Base-by-base conservation (phyloP, 495 filamentous ascomycete species). In the Podospora bellae-mahoneyi region DNA sequence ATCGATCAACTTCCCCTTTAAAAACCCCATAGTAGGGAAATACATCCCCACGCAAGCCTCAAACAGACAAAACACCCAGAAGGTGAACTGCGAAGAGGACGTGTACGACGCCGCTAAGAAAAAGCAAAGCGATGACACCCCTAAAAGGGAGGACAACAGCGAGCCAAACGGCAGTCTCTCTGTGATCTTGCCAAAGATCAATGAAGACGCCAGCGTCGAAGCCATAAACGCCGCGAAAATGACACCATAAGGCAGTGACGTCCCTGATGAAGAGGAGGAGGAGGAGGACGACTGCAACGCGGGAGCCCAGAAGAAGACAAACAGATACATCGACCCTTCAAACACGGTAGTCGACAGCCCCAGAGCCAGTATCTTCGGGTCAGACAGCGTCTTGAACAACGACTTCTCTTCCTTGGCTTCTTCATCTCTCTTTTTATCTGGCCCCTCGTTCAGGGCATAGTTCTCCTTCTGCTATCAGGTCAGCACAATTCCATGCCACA, bases 161-260 rank as follows among this genome's bases (percentile, higher is more conserved):
- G 66, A 71, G 53, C 73, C 73, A 71, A 78, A 75, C 20, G 66
- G 71, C 28, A 73, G 64, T 3, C 69, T 78, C 54, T 71, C 72
- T 58, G 71, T 77, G 72, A 78, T 68, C 34, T 77, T 76, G 71
- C 73, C 81, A 71, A 79, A 87, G 44, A 73, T 72, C 13, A 80
- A 76, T 27, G 82, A 79, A 23, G 84, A 82, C 0, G 84, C 77
- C 77, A 86, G 82, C 69, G 84, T 84, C 3, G 80, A 76, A 16
- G 81, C 81, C 85, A 88, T 88, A 74, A 88, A 84, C 66, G 78
- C 80, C 5, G 84, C 78, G 66, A 86, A 88, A 59, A 88, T 87
- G 54, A 83, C 75, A 55, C 86, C 85, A 68, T 84, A 86, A 6
- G 86, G 85, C 0, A 86, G 81, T 30, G 77, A 73, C 44, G 65